These are phyloP conservation scores for Clavispora santaluciae DNA, from an alignment of 805 yeast genomes.

Conservation along the genomic window DNA sequence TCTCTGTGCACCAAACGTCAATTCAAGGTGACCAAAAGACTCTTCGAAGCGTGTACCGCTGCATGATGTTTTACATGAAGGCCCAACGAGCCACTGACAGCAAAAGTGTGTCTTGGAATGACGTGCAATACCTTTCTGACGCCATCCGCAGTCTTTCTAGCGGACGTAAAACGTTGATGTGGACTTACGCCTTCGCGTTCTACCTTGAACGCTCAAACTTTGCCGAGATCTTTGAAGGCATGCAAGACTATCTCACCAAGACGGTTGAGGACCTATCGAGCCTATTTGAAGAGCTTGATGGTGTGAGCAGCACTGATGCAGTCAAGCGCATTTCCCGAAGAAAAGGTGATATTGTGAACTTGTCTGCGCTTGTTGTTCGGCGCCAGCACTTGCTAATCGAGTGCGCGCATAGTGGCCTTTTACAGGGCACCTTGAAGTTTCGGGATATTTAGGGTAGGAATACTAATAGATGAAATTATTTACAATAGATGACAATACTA, in stretches of 20 bases:
- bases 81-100: constrained; percentile 32
- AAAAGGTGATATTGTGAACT: constrained; percentile 37
- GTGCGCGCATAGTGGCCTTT: constrained; percentile 39
- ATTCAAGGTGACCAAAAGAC: constrained; percentile 66
- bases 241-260: constrained; percentile 57
- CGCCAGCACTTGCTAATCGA: constrained; percentile 40
- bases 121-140: constrained; percentile 76
- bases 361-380: constrained; percentile 38
- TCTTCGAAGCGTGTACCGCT: constrained; percentile 55
- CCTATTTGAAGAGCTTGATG: constrained; percentile 44
- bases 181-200: constrained; percentile 84
- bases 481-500: too few species aligned
- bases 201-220: constrained; percentile 53
- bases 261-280: constrained; percentile 69
- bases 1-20: constrained; percentile 70
- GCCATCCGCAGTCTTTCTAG: constrained; percentile 59
- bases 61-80: constrained; percentile 63
- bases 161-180: constrained; percentile 75
- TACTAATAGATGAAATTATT: not conserved
- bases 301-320: constrained; percentile 19
- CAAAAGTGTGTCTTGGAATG: constrained; percentile 64
- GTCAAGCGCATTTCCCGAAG: constrained; percentile 30
- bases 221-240: constrained; percentile 62
- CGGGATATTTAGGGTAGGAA: not conserved
- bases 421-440: constrained; percentile 26